Percentiles rank a stretch among this genome's conserved stretches.
Evolutionary conservation across 2,329 filamentous ascomycete species (phyloP).

Genomic region (Lecanicillium sp.): DNA sequence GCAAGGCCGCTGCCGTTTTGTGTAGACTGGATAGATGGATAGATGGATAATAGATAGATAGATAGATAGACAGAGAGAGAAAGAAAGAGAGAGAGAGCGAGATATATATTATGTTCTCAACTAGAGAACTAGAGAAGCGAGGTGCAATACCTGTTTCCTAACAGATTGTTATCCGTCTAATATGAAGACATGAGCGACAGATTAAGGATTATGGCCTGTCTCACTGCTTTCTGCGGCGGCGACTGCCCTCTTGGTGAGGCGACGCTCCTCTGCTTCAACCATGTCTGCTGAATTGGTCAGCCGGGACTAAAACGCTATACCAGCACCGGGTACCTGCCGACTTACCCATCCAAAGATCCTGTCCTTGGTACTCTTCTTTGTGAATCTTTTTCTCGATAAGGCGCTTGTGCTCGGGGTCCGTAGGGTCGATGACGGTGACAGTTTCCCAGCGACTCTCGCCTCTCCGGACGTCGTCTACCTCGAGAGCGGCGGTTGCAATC

Average conservation of each 20-base stretch:
- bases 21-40: no score
- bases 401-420: constrained; percentile 66
- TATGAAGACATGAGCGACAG: no score
- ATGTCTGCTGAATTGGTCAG: constrained; percentile 42
- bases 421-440: constrained; percentile 61
- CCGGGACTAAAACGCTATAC: not conserved
- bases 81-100: no score
- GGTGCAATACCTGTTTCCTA: no score
- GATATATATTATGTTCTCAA: no score
- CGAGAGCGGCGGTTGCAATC: constrained; percentile 66
- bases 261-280: constrained; percentile 62
- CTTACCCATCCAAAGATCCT: constrained; percentile 77
- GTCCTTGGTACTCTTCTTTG: constrained; percentile 67
- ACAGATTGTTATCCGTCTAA: no score
- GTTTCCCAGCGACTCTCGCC: constrained; percentile 70
- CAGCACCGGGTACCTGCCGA: not conserved
- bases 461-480: constrained; percentile 60
- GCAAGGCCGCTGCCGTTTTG: no score
- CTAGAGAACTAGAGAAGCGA: no score
- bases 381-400: constrained; percentile 72
- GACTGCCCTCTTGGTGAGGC: constrained; percentile 24
- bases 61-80: no score
- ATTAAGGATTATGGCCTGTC: not conserved
- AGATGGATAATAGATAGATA: no score
- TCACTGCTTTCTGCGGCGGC: not conserved